Percentiles rank a stretch among this genome's conserved stretches.
phyloP scores from a whole-genome alignment of 495 filamentous ascomycete species.

The Rusavskia elegans region DNA sequence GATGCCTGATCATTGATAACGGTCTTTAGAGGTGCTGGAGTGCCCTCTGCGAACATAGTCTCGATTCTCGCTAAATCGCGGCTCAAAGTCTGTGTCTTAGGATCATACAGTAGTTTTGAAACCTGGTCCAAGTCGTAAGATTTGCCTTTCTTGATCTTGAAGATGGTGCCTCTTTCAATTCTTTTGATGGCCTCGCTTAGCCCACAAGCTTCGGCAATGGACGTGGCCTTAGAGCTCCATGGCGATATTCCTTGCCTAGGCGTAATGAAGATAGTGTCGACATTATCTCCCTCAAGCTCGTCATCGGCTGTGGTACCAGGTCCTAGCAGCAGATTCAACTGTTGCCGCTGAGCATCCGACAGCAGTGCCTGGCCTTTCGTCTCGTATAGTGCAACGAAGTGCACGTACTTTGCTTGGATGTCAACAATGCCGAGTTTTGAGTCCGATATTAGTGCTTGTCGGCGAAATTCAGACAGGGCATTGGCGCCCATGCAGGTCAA shows the following conservation, averaged over 20 bases:
- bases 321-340: conserved; percentile 42
- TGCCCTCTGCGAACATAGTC: conserved; percentile 63
- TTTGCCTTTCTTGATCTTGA: conserved; percentile 44
- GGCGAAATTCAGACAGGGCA: conserved; percentile 38
- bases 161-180: conserved; percentile 71
- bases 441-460: conserved; percentile 25
- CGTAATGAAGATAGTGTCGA: conserved; percentile 47
- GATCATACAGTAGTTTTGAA: conserved; percentile 47
- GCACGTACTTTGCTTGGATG: conserved; percentile 47
- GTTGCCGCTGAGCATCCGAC: conserved; percentile 25
- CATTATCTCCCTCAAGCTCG: conserved; percentile 24
- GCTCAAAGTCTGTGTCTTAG: conserved; percentile 78
- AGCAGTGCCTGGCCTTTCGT: conserved; percentile 12
- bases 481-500: conserved; percentile 35
- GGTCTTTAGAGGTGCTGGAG: conserved; percentile 50
- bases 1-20: conserved; percentile 57
- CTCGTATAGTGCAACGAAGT: conserved; percentile 38
- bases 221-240: conserved; percentile 94
- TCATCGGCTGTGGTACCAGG: conserved; percentile 41
- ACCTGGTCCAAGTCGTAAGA: conserved; percentile 22
- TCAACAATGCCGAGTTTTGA: conserved; percentile 35
- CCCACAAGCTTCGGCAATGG: conserved; percentile 84
- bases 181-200: conserved; percentile 55
- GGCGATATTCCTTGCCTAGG: conserved; percentile 75
- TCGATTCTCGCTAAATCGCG: conserved; percentile 47